phyloP scores from a whole-genome alignment of 768 basidiomycete genomes.

The Phylloporus arenicola region DNA sequence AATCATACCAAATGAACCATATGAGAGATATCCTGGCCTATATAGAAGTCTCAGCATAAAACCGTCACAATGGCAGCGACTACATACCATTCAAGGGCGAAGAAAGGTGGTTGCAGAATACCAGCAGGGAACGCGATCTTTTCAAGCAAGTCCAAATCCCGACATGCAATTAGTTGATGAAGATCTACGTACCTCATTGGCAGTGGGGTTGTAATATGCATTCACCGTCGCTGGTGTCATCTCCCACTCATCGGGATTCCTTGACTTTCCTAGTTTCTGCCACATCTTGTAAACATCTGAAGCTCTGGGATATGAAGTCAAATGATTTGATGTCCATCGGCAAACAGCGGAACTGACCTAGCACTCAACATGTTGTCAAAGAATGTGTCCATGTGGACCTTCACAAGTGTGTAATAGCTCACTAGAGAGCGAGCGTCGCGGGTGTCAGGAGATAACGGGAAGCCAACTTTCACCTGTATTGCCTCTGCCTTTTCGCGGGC shows the following conservation, averaged over 20 bases:
- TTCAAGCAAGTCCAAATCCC: neutral
- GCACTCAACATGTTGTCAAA: constrained; percentile 79
- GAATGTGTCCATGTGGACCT: constrained; percentile 63
- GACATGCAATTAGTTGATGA: neutral
- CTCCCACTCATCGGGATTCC: constrained; percentile 76
- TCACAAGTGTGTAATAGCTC: constrained; percentile 67
- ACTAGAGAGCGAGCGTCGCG: constrained; percentile 60
- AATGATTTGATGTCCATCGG: neutral
- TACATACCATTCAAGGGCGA: constrained; percentile 66
- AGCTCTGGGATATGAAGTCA: constrained; percentile 34
- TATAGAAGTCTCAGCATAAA: constrained; percentile 8
- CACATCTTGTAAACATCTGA: constrained; percentile 65
- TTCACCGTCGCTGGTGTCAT: constrained; percentile 86
- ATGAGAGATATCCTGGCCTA: constrained; percentile 86
- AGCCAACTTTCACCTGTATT: constrained; percentile 83
- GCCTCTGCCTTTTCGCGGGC: constrained; percentile 73
- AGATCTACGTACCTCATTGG: constrained; percentile 62
- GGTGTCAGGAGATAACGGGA: constrained; percentile 83
- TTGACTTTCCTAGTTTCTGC: constrained; percentile 62
- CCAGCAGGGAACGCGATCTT: constrained; percentile 96
- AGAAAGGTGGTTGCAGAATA: constrained; percentile 90
- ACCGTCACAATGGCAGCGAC: neutral
- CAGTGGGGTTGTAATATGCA: constrained; percentile 83
- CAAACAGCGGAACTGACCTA: constrained; percentile 31
- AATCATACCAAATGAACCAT: constrained; percentile 89